Evolutionary conservation across 106 monocot species (phyloP).

Genomic region (Acanthochlamys bracteata): DNA sequence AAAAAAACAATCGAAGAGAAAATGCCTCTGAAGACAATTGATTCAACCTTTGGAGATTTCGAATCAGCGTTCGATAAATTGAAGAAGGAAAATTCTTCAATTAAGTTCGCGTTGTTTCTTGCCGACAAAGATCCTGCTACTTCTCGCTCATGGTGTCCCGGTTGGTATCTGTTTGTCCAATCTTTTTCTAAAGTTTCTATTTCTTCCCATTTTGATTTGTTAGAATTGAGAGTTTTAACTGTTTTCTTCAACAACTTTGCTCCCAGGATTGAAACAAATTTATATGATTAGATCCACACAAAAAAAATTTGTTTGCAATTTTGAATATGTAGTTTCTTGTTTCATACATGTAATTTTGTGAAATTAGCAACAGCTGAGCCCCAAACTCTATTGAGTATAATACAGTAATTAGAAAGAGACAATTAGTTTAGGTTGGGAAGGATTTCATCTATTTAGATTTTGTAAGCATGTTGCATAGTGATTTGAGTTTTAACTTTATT

Average conservation of each 20-base stretch:
- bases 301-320: no score
- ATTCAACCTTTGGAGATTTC: conserved; percentile 29
- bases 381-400: no score
- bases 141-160: conserved; percentile 38
- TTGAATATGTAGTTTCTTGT: neutral
- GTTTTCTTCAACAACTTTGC: neutral
- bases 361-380: no score
- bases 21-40: conserved; percentile 30
- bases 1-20: conserved; percentile 1
- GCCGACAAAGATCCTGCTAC: conserved; percentile 35
- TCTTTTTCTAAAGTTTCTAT: no score
- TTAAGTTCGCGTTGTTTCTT: conserved; percentile 32
- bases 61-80: conserved; percentile 14
- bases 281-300: neutral
- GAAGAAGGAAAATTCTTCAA: conserved; percentile 6
- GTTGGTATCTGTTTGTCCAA: neutral
- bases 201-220: neutral
- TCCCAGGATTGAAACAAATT: neutral
- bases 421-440: no score
- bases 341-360: neutral
- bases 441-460: no score
- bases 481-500: no score
- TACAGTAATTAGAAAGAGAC: no score
- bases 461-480: no score
- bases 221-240: neutral